A percentile compares a stretch with the other conserved stretches of the same genome.
phyloP scores from a whole-genome alignment of 208 protist genomes.

The Leptomonas seymouri region DNA sequence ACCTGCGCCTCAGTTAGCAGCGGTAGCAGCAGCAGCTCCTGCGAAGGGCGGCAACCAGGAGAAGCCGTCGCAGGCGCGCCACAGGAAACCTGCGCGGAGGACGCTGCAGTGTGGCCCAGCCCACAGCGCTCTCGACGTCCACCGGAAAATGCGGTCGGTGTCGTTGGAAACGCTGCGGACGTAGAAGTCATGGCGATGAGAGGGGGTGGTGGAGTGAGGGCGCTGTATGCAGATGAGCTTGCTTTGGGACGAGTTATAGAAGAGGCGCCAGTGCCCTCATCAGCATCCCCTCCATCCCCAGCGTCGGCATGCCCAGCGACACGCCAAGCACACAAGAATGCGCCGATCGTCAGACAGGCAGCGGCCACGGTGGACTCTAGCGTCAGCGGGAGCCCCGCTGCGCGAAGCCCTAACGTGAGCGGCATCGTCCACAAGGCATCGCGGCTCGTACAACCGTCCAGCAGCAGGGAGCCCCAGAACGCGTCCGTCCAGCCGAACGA shows the following conservation, averaged over 20 bases:
- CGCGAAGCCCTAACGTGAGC: conserved; percentile 23
- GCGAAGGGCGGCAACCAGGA: conserved; percentile 1
- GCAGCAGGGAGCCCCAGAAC: conserved; percentile 3
- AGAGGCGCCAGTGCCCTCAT: neutral
- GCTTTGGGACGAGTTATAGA: neutral
- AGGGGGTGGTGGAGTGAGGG: neutral
- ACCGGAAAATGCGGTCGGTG: neutral
- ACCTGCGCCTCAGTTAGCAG: conserved; percentile 27
- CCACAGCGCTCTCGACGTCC: neutral
- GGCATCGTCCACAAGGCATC: conserved; percentile 32
- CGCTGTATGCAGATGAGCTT: neutral
- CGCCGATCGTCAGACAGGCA: conserved; percentile 59
- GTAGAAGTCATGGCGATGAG: neutral
- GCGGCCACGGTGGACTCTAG: conserved; percentile 46
- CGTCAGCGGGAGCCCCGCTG: conserved; percentile 19
- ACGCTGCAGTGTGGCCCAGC: neutral
- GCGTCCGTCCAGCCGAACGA: conserved; percentile 9
- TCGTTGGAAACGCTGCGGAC: neutral
- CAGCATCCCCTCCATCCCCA: neutral
- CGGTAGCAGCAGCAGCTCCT: conserved; percentile 12
- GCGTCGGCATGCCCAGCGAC: conserved; percentile 13
- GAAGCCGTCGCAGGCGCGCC: conserved; percentile 2
- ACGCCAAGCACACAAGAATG: conserved; percentile 69
- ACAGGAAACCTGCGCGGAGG: conserved; percentile 7
- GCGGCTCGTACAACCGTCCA: conserved; percentile 6